These are phyloP conservation scores for Geotrichum klebahnii DNA, from an alignment of 1,139 yeast genomes.

Conservation along the genomic window DNA sequence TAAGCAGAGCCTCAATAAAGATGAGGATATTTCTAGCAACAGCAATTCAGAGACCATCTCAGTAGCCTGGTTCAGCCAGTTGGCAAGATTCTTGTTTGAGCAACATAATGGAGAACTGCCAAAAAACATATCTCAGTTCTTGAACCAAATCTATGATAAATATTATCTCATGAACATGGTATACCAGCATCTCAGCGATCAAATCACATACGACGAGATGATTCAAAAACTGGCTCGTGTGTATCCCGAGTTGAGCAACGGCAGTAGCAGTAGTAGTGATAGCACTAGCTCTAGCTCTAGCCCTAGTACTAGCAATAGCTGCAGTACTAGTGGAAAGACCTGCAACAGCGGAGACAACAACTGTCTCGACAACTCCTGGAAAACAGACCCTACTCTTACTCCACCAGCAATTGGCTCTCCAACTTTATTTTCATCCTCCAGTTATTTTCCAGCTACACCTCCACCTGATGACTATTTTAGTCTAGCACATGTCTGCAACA, in stretches of 20 bases:
- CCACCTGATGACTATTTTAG: no score
- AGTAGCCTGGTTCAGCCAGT: conserved; percentile 1
- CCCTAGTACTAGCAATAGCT: no score
- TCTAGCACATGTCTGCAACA: no score
- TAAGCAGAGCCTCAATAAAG: neutral
- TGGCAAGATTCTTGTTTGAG: conserved; percentile 5
- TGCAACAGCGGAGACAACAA: no score
- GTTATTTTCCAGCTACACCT: no score
- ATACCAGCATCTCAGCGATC: neutral
- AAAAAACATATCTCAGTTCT: conserved; percentile 12
- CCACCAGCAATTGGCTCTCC: no score
- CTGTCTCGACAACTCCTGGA: no score
- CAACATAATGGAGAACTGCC: conserved; percentile 2
- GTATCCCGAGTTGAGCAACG: neutral
- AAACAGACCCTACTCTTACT: no score
- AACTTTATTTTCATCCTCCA: no score
- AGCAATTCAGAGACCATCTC: neutral
- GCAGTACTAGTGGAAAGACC: no score
- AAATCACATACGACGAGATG: neutral
- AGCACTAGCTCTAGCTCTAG: no score
- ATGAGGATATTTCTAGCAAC: neutral
- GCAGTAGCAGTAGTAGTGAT: neutral
- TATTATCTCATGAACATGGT: conserved; percentile 12
- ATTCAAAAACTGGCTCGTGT: neutral
- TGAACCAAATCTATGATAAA: conserved; percentile 17